Percentiles rank a stretch among this genome's conserved stretches.
Conservation (phyloP, 805 yeast genomes). For the Cyberlindnera mississippiensis region DNA sequence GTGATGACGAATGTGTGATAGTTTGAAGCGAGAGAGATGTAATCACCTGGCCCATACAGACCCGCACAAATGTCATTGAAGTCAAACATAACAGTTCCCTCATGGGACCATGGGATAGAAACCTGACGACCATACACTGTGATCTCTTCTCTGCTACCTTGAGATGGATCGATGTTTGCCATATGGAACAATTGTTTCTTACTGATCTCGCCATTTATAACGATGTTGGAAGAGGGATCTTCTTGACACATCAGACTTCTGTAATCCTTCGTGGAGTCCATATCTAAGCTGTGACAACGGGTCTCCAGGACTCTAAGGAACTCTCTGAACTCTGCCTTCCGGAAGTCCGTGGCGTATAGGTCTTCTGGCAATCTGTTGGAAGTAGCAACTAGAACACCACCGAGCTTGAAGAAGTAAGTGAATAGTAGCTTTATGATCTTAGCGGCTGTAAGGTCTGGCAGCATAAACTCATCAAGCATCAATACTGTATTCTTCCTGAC, state of each 20-base stretch:
- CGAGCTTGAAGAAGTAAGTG: conserved; percentile 65
- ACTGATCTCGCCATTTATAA: conserved; percentile 24
- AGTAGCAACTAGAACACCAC: conserved; percentile 73
- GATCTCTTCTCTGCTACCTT: conserved; percentile 28
- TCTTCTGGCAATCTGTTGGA: conserved; percentile 72
- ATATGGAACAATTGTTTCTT: not conserved
- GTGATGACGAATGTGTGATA: conserved; percentile 56
- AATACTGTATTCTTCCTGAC: conserved; percentile 53
- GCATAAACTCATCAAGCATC: conserved; percentile 69
- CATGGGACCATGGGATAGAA: conserved; percentile 39
- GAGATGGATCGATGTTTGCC: conserved; percentile 6
- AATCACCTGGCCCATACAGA: conserved; percentile 62
- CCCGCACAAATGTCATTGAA: conserved; percentile 55
- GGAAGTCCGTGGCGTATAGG: conserved; percentile 61
- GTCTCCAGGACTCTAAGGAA: conserved; percentile 54
- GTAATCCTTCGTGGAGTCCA: conserved; percentile 58
- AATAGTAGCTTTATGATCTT: conserved; percentile 61
- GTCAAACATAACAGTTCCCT: conserved; percentile 44
- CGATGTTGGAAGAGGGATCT: conserved; percentile 27
- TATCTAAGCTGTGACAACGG: conserved; percentile 58
- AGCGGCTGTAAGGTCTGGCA: conserved; percentile 74
- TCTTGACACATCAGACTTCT: conserved; percentile 29
- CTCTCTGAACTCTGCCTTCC: conserved; percentile 50
- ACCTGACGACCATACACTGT: conserved; percentile 55
- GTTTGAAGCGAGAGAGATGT: conserved; percentile 59